phyloP scores from a whole-genome alignment of 208 protist genomes.

The Trypanosoma lewisi region DNA sequence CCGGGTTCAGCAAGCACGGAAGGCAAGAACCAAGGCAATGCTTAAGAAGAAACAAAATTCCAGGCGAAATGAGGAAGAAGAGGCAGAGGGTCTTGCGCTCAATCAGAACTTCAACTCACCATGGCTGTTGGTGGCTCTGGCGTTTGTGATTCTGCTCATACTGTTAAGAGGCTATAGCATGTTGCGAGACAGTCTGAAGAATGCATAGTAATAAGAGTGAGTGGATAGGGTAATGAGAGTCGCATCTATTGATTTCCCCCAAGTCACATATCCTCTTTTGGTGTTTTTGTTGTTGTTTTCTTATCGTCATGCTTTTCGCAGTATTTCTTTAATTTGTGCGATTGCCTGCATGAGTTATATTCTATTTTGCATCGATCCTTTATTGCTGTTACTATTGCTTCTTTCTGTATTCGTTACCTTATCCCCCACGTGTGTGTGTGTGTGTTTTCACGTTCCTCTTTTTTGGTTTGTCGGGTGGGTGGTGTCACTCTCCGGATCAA shows the following conservation, averaged over 20 bases:
- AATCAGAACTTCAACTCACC: background rate
- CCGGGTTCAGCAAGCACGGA: slow-evolving; percentile 50
- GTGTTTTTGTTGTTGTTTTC: background rate
- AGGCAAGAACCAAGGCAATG: slow-evolving; percentile 31
- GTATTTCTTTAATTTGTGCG: no score
- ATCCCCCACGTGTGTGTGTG: background rate
- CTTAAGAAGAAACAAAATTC: slow-evolving; percentile 5
- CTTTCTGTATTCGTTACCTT: background rate
- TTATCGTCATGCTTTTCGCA: no score
- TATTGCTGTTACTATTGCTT: no score
- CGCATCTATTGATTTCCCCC: no score
- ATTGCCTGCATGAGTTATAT: no score
- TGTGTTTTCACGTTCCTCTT: background rate
- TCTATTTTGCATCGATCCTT: no score
- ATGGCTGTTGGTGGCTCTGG: slow-evolving; percentile 3
- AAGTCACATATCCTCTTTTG: background rate
- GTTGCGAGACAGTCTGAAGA: background rate
- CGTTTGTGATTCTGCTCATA: background rate
- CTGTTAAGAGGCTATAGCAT: background rate
- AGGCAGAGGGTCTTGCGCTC: background rate
- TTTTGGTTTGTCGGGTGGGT: background rate
- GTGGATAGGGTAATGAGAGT: no score
- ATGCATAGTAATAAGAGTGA: background rate
- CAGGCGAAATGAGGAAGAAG: background rate
- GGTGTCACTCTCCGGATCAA: background rate